A percentile compares a stretch with the other conserved stretches of the same genome.
These are phyloP conservation scores for Carallia pectinifolia DNA, from an alignment of 345 rosid species.

Conservation along the genomic window DNA sequence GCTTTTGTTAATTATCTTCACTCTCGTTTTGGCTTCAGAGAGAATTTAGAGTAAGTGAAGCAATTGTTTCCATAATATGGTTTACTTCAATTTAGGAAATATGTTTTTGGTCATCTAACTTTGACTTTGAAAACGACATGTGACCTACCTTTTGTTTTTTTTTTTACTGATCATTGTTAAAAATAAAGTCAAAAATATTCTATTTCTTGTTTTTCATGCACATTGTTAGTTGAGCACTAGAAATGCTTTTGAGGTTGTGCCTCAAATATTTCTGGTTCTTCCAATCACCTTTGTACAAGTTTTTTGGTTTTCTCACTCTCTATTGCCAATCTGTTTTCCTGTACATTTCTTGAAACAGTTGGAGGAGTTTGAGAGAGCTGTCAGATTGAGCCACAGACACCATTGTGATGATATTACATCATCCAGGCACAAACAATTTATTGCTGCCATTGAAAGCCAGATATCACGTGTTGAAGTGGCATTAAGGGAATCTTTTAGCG, in stretches of 20 bases:
- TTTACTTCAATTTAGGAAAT: too few species aligned
- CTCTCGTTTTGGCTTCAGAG: too few species aligned
- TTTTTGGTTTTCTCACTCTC: neutral
- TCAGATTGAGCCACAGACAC: conserved; percentile 56
- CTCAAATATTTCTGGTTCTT: neutral
- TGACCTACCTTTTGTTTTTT: too few species aligned
- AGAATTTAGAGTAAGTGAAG: too few species aligned
- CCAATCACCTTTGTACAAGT: neutral
- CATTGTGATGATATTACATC: conserved; percentile 46
- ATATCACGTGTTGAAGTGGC: conserved; percentile 57
- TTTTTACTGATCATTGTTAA: too few species aligned
- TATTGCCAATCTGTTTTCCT: neutral
- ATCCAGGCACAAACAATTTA: conserved; percentile 70
- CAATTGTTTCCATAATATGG: too few species aligned
- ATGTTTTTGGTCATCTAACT: too few species aligned
- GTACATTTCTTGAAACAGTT: conserved; percentile 45
- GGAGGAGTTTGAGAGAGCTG: conserved; percentile 86
- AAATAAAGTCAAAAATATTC: too few species aligned
- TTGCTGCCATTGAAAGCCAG: conserved; percentile 66
- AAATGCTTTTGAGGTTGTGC: neutral
- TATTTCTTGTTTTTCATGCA: neutral
- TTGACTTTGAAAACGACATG: too few species aligned
- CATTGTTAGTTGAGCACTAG: neutral
- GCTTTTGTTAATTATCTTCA: too few species aligned
- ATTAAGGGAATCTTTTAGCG: conserved; percentile 45